Conservation (phyloP, 495 filamentous ascomycete genomes). For the Cryomyces minteri region DNA sequence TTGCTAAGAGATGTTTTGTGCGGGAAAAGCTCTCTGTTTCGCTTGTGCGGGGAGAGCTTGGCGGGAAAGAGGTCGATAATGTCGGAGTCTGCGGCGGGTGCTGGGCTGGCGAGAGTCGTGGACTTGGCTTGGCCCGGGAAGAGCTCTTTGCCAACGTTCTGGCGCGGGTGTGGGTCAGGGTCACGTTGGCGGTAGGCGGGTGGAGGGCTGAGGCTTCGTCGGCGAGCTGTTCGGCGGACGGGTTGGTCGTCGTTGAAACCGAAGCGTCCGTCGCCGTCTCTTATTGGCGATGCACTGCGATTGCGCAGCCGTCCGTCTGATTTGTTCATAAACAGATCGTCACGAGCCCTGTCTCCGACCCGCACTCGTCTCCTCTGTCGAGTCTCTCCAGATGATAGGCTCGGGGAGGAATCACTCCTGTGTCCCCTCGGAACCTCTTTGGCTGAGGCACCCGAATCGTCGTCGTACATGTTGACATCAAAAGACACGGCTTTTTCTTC, state of each 20-base stretch:
- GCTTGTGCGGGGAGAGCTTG: conserved; percentile 2
- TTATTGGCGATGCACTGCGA: conserved; percentile 53
- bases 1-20: conserved; percentile 31
- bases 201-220: not conserved
- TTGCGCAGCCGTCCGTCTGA: conserved; percentile 34
- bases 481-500: conserved; percentile 35
- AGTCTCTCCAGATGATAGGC: conserved; percentile 4
- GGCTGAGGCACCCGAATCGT: conserved; percentile 23
- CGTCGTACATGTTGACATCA: conserved; percentile 64
- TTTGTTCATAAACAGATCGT: conserved; percentile 21
- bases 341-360: conserved; percentile 12
- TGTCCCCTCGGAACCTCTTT: not conserved
- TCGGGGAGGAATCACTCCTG: not conserved
- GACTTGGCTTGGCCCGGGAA: conserved; percentile 7
- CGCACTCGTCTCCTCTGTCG: conserved; percentile 17
- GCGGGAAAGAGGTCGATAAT: conserved; percentile 2
- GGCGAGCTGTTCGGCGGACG: not conserved
- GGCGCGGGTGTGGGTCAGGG: not conserved
- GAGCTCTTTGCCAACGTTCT: conserved; percentile 12
- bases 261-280: conserved; percentile 40
- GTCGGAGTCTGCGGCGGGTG: not conserved
- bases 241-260: conserved; percentile 24
- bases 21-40: conserved; percentile 50
- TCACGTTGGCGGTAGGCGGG: conserved; percentile 1
- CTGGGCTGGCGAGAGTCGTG: not conserved